These are phyloP conservation scores for Globisporangium iwayamae DNA, from an alignment of 352 stramenopile species.

Conservation along the genomic window DNA sequence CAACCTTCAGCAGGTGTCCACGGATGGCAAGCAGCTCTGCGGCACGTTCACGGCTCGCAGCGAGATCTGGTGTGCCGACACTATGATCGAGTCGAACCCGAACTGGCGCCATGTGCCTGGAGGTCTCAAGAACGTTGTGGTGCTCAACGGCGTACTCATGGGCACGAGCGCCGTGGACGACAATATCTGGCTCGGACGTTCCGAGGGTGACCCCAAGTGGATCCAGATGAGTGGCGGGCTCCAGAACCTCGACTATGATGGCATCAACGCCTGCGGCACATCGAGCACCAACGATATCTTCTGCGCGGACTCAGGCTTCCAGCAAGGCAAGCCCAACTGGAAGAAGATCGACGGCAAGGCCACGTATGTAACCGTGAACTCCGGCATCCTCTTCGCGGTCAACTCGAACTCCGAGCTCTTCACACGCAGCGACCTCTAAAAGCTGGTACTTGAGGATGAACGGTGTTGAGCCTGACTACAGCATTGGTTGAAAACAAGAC, in stretches of 20 bases:
- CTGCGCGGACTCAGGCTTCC: conserved; percentile 14
- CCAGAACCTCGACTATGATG: conserved; percentile 27
- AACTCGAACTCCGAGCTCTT: conserved; percentile 13
- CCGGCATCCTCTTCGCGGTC: conserved; percentile 9
- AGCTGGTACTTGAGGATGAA: background rate
- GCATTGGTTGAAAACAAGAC: background rate
- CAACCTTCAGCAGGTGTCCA: conserved; percentile 22
- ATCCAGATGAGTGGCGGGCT: conserved; percentile 16
- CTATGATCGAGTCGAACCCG: conserved; percentile 13
- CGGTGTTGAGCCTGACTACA: background rate
- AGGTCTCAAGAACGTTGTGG: conserved; percentile 8
- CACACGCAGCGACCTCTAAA: conserved; percentile 8
- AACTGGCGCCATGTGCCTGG: conserved; percentile 9
- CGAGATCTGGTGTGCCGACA: conserved; percentile 28
- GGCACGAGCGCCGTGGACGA: conserved; percentile 12
- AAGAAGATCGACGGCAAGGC: conserved; percentile 9
- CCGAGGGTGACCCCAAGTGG: conserved; percentile 23
- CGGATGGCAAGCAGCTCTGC: conserved; percentile 28
- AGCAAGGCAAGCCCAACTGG: conserved; percentile 7
- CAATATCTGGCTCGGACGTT: conserved; percentile 17
- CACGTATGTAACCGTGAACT: conserved; percentile 2
- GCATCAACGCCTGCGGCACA: conserved; percentile 21
- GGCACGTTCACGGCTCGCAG: conserved; percentile 9
- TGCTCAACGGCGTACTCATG: conserved; percentile 15
- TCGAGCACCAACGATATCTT: conserved; percentile 15